Base-by-base conservation (phyloP, 768 basidiomycete genomes). In the Paxillus involutus region DNA sequence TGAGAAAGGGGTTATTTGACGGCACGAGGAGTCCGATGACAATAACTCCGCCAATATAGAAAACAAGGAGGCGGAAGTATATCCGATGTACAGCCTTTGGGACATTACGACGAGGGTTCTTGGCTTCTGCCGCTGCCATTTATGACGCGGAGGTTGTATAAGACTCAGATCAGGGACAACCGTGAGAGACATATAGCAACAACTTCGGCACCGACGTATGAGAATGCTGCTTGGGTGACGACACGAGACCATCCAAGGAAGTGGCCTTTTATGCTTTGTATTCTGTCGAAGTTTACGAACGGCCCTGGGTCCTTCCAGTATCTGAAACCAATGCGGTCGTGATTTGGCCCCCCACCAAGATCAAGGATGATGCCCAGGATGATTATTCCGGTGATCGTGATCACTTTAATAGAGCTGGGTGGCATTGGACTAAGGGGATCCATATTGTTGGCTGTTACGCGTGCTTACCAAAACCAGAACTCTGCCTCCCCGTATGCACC, bases 181-280 rank as follows among this genome's bases (percentile, higher is more conserved):
- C n/a, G 11, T 7, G 6, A 19, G 26, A 33, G 14, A 59, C 65
- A 40, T 53, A 73, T 70, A 40, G 73, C 74, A 36, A 75, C 72
- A 17, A 71, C 63, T 59, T 83, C 83, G 2, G 80, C 79, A 30
- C 83, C 84, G 47, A 78, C 75, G 63, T 75, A 82, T 13, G 80
- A 77, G 68, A 83, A 83, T 19, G 80, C 78, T 17, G 83, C 83
- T 57, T 82, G 79, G 29, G 74, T 74, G 57, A 81, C 73, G 39
- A 80, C 81, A 11, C 78, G 71, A 71, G 75, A 80, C 67, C 70
- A 77, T 21, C 70, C 72, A 19, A 75, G 53, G 72, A 85, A 84
- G 17, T 72, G 72, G 21, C 81, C 82, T 43, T 71, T 73, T 0
- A 65, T 51, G 3, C 81, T 81, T 29, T 51, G 35, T 46, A 76